A percentile compares a stretch with the other conserved stretches of the same genome.
These are phyloP conservation scores for Flammula alnicola DNA, from an alignment of 1,284 basidiomycete genomes.

Conservation along the genomic window DNA sequence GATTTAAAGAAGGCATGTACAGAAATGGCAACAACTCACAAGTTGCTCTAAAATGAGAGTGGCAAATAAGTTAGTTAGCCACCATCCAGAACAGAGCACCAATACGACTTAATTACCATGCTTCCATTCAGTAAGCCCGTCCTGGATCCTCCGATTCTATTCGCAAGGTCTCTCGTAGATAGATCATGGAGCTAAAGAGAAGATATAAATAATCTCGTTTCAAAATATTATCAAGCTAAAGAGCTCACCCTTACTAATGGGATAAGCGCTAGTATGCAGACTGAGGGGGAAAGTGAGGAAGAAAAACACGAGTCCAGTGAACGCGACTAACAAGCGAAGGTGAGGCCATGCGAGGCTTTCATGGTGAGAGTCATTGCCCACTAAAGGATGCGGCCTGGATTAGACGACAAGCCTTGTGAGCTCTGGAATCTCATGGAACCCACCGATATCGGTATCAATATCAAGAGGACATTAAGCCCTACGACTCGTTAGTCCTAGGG, in stretches of 20 bases:
- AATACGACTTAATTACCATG: slow-evolving; percentile 52
- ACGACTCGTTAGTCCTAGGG: background rate
- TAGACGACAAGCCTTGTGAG: no score
- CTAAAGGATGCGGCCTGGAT: no score
- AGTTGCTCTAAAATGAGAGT: slow-evolving; percentile 68
- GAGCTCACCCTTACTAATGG: slow-evolving; percentile 72
- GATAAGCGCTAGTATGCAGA: slow-evolving; percentile 67
- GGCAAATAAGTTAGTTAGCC: slow-evolving; percentile 12
- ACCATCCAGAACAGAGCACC: background rate
- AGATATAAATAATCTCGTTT: background rate
- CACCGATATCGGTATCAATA: slow-evolving; percentile 63
- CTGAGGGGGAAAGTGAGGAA: slow-evolving; percentile 36
- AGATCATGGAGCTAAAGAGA: slow-evolving; percentile 72
- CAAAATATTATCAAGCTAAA: background rate
- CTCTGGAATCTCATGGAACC: slow-evolving; percentile 25
- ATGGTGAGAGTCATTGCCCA: slow-evolving; percentile 67
- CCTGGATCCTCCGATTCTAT: slow-evolving; percentile 77
- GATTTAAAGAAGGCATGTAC: slow-evolving; percentile 8
- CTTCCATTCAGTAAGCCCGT: slow-evolving; percentile 84
- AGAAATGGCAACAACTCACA: slow-evolving; percentile 46
- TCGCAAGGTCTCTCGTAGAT: slow-evolving; percentile 74
- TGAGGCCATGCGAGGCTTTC: slow-evolving; percentile 58
- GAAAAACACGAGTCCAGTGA: background rate
- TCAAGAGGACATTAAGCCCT: slow-evolving; percentile 71
- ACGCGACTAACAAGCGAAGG: slow-evolving; percentile 63